These are phyloP conservation scores for Alternaria gaisen DNA, from an alignment of 2,329 filamentous ascomycete species.

Conservation along the genomic window DNA sequence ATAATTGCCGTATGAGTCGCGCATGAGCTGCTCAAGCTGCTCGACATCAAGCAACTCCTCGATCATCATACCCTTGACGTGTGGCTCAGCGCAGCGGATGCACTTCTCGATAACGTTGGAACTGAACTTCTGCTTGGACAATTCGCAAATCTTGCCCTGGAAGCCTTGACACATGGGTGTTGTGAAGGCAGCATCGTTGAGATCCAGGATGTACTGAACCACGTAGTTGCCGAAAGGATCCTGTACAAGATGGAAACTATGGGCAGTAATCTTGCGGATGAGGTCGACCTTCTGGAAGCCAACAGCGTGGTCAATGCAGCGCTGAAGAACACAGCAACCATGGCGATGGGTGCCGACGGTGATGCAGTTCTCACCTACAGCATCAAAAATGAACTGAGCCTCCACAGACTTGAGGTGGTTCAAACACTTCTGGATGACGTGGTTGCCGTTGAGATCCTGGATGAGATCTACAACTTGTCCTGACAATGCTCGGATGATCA, in stretches of 20 bases:
- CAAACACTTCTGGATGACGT: constrained; percentile 98
- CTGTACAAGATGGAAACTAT: constrained; percentile 89
- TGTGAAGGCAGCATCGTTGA: constrained; percentile 87
- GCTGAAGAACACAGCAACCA: constrained; percentile 96
- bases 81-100: constrained; percentile 79
- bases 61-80: constrained; percentile 81
- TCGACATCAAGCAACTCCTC: constrained; percentile 77
- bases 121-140: constrained; percentile 97
- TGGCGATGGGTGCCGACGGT: constrained; percentile 96
- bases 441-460: constrained; percentile 97
- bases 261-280: constrained; percentile 84
- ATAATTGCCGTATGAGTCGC: constrained; percentile 96
- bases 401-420: constrained; percentile 88
- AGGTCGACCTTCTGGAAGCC: constrained; percentile 88
- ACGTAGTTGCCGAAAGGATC: constrained; percentile 99
- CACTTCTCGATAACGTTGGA: constrained; percentile 98
- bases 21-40: constrained; percentile 87
- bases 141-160: constrained; percentile 71
- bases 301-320: constrained; percentile 96
- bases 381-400: constrained; percentile 96
- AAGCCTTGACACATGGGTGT: constrained; percentile 87
- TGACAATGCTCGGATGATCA: constrained; percentile 85
- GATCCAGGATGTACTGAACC: constrained; percentile 95
- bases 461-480: constrained; percentile 91
- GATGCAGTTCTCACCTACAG: constrained; percentile 85